These are phyloP conservation scores for Mediolabrus comicus DNA, from an alignment of 108 stramenopile genomes.

Conservation along the genomic window DNA sequence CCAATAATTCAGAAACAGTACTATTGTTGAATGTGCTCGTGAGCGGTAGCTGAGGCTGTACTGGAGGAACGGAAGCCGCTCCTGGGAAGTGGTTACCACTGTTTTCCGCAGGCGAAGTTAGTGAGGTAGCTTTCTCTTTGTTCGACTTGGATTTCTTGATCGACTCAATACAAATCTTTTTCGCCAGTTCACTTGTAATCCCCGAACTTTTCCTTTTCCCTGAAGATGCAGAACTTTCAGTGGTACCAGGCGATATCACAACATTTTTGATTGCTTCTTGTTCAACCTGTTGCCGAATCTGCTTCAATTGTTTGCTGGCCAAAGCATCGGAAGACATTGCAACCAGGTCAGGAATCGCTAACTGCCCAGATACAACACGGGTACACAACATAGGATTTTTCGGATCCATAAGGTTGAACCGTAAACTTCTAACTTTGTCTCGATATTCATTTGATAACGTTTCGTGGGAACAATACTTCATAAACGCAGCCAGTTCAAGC, in stretches of 20 bases:
- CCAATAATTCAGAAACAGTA: neutral
- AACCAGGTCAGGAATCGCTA: constrained; percentile 47
- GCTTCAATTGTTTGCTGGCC: constrained; percentile 53
- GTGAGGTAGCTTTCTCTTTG: neutral
- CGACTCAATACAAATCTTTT: constrained; percentile 30
- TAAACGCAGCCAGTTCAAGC: constrained; percentile 60
- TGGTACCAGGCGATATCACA: constrained; percentile 35
- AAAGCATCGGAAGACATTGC: constrained; percentile 62
- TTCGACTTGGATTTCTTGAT: constrained; percentile 6
- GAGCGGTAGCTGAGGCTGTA: neutral
- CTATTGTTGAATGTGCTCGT: neutral
- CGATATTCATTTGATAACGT: constrained; percentile 42
- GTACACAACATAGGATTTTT: constrained; percentile 66
- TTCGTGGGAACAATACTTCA: constrained; percentile 25
- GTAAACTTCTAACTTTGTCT: constrained; percentile 55
- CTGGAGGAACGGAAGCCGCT: neutral
- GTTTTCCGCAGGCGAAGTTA: neutral
- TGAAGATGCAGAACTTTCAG: neutral
- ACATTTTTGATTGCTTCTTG: constrained; percentile 45
- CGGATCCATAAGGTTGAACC: constrained; percentile 53
- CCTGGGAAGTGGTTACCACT: neutral
- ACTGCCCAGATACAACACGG: constrained; percentile 52
- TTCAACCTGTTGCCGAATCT: constrained; percentile 48
- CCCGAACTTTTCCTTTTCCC: neutral
- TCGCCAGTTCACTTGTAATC: constrained; percentile 20